phyloP scores from a whole-genome alignment of 306 rosid species.

The Sophora flavescens region DNA sequence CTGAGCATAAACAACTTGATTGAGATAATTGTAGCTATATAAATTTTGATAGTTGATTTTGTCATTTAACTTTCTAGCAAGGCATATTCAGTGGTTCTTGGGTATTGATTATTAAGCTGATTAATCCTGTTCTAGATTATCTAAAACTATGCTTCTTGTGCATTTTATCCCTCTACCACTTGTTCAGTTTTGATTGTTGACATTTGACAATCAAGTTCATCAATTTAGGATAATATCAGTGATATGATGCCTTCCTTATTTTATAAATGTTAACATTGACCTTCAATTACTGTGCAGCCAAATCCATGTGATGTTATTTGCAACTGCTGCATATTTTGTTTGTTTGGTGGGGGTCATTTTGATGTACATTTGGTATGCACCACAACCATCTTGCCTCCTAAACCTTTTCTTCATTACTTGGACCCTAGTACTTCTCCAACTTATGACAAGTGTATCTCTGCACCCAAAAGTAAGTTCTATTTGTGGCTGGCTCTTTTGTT shows the following conservation, averaged over 20 bases:
- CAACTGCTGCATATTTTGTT: conserved; percentile 72
- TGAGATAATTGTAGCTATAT: not conserved
- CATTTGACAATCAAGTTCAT: not conserved
- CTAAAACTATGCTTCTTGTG: not conserved
- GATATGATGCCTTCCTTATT: not conserved
- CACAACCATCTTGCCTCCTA: conserved; percentile 85
- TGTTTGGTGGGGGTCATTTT: conserved; percentile 79
- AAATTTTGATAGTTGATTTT: not conserved
- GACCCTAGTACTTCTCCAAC: conserved; percentile 90
- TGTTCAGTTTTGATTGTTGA: not conserved
- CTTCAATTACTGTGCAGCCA: conserved; percentile 63
- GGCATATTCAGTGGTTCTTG: not conserved
- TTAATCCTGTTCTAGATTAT: not conserved
- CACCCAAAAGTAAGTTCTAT: conserved; percentile 78
- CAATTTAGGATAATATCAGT: not conserved
- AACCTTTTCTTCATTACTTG: conserved; percentile 93
- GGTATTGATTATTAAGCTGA: not conserved
- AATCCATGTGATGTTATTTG: conserved; percentile 77
- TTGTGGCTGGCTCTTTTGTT: conserved; percentile 2
- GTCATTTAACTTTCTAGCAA: not conserved
- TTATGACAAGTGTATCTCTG: conserved; percentile 92
- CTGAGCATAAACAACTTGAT: conserved; percentile 21
- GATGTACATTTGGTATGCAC: conserved; percentile 97
- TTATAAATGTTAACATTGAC: not conserved
- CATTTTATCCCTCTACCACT: not conserved